Conservation (phyloP, 2,329 filamentous ascomycete genomes). For the Cadophora luteo-olivacea region DNA sequence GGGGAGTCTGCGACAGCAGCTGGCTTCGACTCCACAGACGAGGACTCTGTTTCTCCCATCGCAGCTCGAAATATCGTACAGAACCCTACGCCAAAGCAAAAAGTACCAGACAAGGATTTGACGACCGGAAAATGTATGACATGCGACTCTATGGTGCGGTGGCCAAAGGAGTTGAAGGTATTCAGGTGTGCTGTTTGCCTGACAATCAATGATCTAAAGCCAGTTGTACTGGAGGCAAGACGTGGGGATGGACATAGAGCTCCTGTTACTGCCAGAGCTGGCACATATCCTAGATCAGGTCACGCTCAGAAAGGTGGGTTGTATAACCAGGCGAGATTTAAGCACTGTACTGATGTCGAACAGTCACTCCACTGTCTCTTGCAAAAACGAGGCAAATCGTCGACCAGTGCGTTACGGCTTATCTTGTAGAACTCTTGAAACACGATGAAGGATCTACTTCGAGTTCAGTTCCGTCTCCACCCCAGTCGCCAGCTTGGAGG, state of each 20-base stretch:
- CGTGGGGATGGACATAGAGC: constrained; percentile 38
- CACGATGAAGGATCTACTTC: constrained; percentile 41
- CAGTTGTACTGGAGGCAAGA: constrained; percentile 43
- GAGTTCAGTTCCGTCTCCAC: constrained; percentile 34
- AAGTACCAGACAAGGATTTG: constrained; percentile 62
- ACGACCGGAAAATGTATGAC: constrained; percentile 82
- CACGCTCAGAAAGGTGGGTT: constrained; percentile 37
- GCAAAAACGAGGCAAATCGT: constrained; percentile 65
- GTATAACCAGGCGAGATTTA: no score
- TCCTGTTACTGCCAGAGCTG: constrained; percentile 31
- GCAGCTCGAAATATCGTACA: constrained; percentile 25
- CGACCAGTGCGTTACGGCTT: constrained; percentile 56
- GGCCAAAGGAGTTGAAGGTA: constrained; percentile 74
- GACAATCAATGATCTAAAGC: constrained; percentile 81
- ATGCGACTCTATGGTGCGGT: constrained; percentile 80
- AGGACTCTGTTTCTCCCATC: constrained; percentile 46
- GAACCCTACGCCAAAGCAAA: constrained; percentile 43
- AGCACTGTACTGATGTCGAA: constrained; percentile 2
- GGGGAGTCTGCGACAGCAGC: constrained; percentile 45
- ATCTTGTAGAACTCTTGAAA: constrained; percentile 53
- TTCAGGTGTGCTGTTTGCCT: constrained; percentile 86
- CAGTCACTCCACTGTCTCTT: constrained; percentile 60
- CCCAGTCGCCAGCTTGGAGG: constrained; percentile 30
- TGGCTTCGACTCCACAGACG: constrained; percentile 55
- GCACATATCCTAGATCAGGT: constrained; percentile 26